Evolutionary conservation across 768 basidiomycete species (phyloP), one percentile per base, ranked within the genome.

Genomic region (Boletus fagicola): DNA sequence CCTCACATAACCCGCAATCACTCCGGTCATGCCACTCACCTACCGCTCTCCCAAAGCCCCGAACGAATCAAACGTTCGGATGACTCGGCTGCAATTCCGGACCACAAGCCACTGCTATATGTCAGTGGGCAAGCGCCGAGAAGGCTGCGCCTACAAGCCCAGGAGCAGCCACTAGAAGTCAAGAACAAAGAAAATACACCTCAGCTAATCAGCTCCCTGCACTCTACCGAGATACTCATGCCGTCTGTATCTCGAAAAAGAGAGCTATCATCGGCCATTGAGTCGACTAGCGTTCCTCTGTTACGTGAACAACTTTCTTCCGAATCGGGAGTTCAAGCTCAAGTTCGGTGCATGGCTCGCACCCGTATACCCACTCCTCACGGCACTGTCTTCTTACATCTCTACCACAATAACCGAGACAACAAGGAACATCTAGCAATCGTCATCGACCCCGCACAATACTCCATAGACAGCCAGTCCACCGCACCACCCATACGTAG

Each of bases 361-460:
- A 98, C 97, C 4, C 89, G 97, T 55, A 92, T 98, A 70, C 97
- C 97, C 42, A 99, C 97, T 0, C 92, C 92, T 0, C 92, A 98
- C 65, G 96, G 95, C 6, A 86, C 91, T 13, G 85, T 88, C 18
- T 98, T 98, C 75, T 80, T 98, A 11, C 94, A 98, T 66, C 76
- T 98, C 53, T 98, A 98, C 76, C 92, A 94, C 72, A 98, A 97
- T 71, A 90, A 87, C 65, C 83, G 80, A 52, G 97, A 98, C 75
- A 77, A 70, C 70, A 98, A 98, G 73, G 97, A 99, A 68, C 97
- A 99, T 69, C 83, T 99, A 18, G 96, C 96, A 0, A 84, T 99
- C 57, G 94, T 99, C 59, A 82, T 95, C 52, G 97, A 98, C 72
- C 83, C 93, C 22, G 89, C 88, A 0, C 97, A 98, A 72, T 81